Evolutionary conservation across 192 early-diverging fungal genomes (phyloP).

Genomic region (Lobosporangium transversale): DNA sequence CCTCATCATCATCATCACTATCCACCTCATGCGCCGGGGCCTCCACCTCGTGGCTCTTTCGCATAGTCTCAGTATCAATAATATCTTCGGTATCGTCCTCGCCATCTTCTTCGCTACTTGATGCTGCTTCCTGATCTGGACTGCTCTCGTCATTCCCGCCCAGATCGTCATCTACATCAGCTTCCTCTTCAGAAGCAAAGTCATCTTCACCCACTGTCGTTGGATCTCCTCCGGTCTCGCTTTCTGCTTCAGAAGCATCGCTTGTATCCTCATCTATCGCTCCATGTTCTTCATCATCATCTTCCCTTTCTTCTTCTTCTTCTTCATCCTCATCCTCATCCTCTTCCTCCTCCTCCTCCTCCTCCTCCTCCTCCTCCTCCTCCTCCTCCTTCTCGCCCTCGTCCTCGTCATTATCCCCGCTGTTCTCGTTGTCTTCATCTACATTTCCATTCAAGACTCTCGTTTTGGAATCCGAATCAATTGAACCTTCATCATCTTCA

Average conservation of each 20-base stretch:
- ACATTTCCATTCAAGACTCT: neutral
- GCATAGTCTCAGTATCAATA: no score
- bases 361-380: slow-evolving; percentile 2
- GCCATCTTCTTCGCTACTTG: no score
- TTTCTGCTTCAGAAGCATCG: neutral
- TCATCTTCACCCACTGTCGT: neutral
- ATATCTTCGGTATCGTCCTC: no score
- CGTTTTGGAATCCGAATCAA: neutral
- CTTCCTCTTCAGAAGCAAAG: no score
- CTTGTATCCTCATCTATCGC: neutral
- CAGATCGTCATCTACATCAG: no score
- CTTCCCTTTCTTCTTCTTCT: neutral
- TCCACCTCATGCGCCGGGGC: no score
- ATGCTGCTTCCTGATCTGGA: no score
- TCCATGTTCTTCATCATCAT: neutral
- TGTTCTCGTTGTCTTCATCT: neutral
- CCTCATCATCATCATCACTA: neutral
- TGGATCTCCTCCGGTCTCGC: neutral
- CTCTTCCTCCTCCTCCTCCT: slow-evolving; percentile 7
- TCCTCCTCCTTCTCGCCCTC: slow-evolving; percentile 10
- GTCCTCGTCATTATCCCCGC: neutral
- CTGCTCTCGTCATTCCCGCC: no score
- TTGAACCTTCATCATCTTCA: neutral
- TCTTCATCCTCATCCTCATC: neutral
- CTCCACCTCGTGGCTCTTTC: no score